Evolutionary conservation across 768 basidiomycete genomes (phyloP).

Genomic region (Paxillus ammoniavirescens): DNA sequence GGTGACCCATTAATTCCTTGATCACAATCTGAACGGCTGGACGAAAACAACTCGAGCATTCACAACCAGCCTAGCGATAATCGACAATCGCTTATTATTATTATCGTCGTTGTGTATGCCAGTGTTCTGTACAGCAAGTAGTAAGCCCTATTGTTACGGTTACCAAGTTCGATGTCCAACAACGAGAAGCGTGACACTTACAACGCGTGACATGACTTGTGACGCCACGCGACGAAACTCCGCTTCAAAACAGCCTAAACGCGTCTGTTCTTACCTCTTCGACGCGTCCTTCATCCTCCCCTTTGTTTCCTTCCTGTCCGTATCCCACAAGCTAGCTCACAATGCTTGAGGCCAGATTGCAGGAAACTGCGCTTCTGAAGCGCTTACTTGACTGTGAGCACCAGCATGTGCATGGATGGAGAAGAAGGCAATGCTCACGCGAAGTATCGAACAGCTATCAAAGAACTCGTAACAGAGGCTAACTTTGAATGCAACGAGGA

Average conservation of each 20-base stretch:
- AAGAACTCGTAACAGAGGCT: conserved; percentile 95
- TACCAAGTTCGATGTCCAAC: neutral
- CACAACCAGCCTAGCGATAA: neutral
- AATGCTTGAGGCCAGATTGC: conserved; percentile 91
- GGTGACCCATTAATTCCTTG: conserved; percentile 3
- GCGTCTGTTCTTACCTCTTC: conserved; percentile 24
- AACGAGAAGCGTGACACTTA: conserved; percentile 14
- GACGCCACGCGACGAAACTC: conserved; percentile 32
- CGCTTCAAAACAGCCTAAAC: conserved; percentile 31
- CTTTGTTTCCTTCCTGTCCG: conserved; percentile 2
- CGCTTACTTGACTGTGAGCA: conserved; percentile 86
- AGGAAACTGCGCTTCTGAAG: conserved; percentile 86
- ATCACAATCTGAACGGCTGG: conserved; percentile 7
- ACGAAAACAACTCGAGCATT: neutral
- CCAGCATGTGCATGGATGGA: neutral
- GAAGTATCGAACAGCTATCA: conserved; percentile 64
- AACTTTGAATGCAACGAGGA: conserved; percentile 98
- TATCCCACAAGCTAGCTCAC: conserved; percentile 11
- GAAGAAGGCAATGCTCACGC: conserved; percentile 5
- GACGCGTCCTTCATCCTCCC: conserved; percentile 14
- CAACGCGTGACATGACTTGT: conserved; percentile 27
- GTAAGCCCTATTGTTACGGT: neutral
- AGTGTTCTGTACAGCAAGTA: neutral
- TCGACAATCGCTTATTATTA: neutral
- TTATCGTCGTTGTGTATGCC: neutral